Evolutionary conservation across 345 rosid species (phyloP).

Genomic region (Fremontodendron californicum): DNA sequence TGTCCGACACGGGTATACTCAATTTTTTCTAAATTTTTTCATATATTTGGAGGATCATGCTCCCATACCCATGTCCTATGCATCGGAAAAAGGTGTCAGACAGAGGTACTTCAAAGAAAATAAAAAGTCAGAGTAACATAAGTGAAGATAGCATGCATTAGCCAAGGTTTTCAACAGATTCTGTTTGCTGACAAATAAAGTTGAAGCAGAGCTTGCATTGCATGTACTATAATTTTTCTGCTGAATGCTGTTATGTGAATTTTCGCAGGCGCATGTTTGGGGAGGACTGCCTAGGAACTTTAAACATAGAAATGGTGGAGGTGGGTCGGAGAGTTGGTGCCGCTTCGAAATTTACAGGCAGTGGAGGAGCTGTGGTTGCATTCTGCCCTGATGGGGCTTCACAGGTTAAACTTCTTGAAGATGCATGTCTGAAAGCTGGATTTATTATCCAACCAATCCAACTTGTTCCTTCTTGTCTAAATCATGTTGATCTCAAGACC

Average conservation of each 20-base stretch:
- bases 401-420: constrained; percentile 66
- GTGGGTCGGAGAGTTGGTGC: constrained; percentile 72
- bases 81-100: too few relatives aligned
- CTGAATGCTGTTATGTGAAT: neutral
- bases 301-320: constrained; percentile 91
- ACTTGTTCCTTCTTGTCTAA: constrained; percentile 50
- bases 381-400: constrained; percentile 67
- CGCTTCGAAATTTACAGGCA: constrained; percentile 85
- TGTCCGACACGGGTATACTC: too few relatives aligned
- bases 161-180: neutral
- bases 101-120: too few relatives aligned
- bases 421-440: constrained; percentile 65
- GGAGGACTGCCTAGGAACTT: constrained; percentile 62
- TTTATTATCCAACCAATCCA: constrained; percentile 54
- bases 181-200: neutral
- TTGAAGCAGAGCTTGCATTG: neutral
- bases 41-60: too few relatives aligned
- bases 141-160: too few relatives aligned
- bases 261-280: constrained; percentile 71
- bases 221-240: neutral
- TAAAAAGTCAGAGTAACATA: too few relatives aligned
- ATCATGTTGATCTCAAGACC: constrained; percentile 40
- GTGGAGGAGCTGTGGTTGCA: constrained; percentile 92
- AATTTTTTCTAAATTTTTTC: too few relatives aligned
- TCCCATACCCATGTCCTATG: too few relatives aligned